Base-by-base conservation (phyloP, 805 yeast genomes). In the Starmerella floricola region DNA sequence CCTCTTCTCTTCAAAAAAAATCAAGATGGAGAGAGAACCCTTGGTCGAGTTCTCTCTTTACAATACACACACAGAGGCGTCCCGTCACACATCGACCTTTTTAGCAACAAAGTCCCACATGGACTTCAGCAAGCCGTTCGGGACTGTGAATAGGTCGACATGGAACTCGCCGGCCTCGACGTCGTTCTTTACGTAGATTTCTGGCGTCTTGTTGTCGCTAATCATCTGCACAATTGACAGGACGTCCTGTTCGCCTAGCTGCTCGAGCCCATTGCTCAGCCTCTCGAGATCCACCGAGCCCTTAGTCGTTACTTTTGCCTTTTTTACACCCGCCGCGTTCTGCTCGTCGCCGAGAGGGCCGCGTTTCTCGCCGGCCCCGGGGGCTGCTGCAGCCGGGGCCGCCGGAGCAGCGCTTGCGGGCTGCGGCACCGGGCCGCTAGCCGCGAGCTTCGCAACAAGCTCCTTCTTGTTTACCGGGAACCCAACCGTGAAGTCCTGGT, bases 111-210 rank as follows among this genome's bases (percentile, higher is more conserved):
- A 87, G 51, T 88, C 97, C 93, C 93, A 86, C 62, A 88, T 71
- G 69, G 93, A 82, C 67, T 83, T 85, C 59, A 91, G 72, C 59
- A 91, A 67, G 32, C 81, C 76, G 59, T 88, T 96, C 17, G 97
- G 97, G 52, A 88, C 68, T 21, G 96, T 87, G 62, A 76, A 87
- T 53, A 88, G 72, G 64, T 88, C 98, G 83, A 88, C 84, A 41
- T 94, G 85, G 62, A 91, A 88, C 66, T 91, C 97, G 40, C 98
- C 98, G 55, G 84, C 88, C 48, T 88, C 97, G 38, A 84, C 86
- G 56, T 88, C 94, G 61, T 91, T 88, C 60, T 87, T 87, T 54
- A 88, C 80, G 63, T 81, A 86, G 94, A 88, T 88, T 37, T 88
- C 97, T 34, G 84, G 76, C 4, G 97, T 85, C 58, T 84, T 75